phyloP scores from a whole-genome alignment of 2,329 filamentous ascomycete genomes.

The Claviceps quebecensis region DNA sequence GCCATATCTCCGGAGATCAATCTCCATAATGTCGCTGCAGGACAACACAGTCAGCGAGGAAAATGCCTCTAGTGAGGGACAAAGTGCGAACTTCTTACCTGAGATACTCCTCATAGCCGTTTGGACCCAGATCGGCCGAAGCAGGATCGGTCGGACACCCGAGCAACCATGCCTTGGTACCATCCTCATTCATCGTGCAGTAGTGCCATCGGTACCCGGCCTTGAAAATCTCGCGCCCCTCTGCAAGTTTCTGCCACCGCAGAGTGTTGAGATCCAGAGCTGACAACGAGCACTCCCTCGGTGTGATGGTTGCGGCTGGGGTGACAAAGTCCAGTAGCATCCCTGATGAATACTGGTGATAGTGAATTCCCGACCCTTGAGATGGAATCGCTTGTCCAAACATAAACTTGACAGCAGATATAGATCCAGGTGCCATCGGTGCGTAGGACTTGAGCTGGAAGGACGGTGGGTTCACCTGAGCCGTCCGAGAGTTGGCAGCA shows the following conservation, averaged over 20 bases:
- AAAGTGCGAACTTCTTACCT: slow-evolving; percentile 25
- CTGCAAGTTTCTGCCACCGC: slow-evolving; percentile 88
- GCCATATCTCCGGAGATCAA: slow-evolving; percentile 84
- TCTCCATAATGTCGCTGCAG: slow-evolving; percentile 72
- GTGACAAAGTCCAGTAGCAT: slow-evolving; percentile 90
- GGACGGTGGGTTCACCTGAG: slow-evolving; percentile 51
- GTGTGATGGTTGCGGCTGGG: slow-evolving; percentile 72
- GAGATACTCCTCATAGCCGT: slow-evolving; percentile 75
- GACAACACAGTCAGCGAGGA: neutral
- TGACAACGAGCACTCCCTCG: slow-evolving; percentile 79
- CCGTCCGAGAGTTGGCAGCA: slow-evolving; percentile 52
- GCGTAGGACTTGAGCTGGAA: slow-evolving; percentile 59
- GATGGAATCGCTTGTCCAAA: slow-evolving; percentile 68
- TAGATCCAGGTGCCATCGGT: slow-evolving; percentile 74
- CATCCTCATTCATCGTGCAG: slow-evolving; percentile 87
- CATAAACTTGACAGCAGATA: slow-evolving; percentile 81
- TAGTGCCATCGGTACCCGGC: slow-evolving; percentile 95
- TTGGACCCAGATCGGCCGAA: slow-evolving; percentile 50
- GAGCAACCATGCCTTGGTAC: slow-evolving; percentile 93
- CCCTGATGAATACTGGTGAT: slow-evolving; percentile 87
- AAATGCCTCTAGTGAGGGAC: too few relatives aligned
- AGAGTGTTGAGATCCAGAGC: slow-evolving; percentile 75
- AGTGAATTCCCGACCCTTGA: slow-evolving; percentile 84
- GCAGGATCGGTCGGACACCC: slow-evolving; percentile 68
- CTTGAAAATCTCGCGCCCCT: slow-evolving; percentile 87